Evolutionary conservation across 2,329 filamentous ascomycete genomes (phyloP).

Genomic region (Chrysosporium queenslandicum): DNA sequence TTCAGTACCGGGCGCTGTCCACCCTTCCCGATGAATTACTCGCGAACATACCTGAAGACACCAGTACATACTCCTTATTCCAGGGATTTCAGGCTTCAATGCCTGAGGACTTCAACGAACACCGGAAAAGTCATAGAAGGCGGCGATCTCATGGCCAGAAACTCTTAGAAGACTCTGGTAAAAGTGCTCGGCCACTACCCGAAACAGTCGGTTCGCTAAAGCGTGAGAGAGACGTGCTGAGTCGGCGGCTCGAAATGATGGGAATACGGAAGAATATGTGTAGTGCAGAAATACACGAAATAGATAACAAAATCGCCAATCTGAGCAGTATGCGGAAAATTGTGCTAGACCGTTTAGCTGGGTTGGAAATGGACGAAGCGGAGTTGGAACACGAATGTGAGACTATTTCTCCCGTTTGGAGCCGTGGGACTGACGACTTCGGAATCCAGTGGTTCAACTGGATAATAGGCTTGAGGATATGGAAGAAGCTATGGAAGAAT

Average conservation of each 20-base stretch:
- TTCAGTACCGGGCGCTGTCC: slow-evolving; percentile 82
- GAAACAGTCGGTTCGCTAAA: slow-evolving; percentile 63
- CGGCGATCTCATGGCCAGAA: slow-evolving; percentile 66
- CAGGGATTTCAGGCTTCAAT: slow-evolving; percentile 91
- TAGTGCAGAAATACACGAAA: slow-evolving; percentile 87
- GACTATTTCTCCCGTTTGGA: slow-evolving; percentile 24
- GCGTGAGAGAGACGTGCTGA: slow-evolving; percentile 67
- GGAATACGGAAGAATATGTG: slow-evolving; percentile 94
- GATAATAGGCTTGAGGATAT: slow-evolving; percentile 55
- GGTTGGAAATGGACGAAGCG: slow-evolving; percentile 80
- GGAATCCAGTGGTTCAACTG: slow-evolving; percentile 43
- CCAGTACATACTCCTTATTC: slow-evolving; percentile 83
- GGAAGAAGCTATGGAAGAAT: slow-evolving; percentile 46
- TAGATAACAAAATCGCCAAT: slow-evolving; percentile 93
- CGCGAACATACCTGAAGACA: slow-evolving; percentile 74
- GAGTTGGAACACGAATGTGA: slow-evolving; percentile 78
- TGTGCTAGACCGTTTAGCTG: slow-evolving; percentile 74
- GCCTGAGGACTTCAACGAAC: slow-evolving; percentile 55
- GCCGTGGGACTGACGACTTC: not conserved
- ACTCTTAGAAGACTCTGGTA: slow-evolving; percentile 53
- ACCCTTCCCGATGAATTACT: slow-evolving; percentile 86
- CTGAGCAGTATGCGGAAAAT: slow-evolving; percentile 86
- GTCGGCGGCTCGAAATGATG: slow-evolving; percentile 83
- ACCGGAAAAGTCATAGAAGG: slow-evolving; percentile 58
- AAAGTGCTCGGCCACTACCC: slow-evolving; percentile 46